Evolutionary conservation across 306 rosid species (phyloP), one percentile per base, ranked within the genome.

Genomic region (Castanea crenata): DNA sequence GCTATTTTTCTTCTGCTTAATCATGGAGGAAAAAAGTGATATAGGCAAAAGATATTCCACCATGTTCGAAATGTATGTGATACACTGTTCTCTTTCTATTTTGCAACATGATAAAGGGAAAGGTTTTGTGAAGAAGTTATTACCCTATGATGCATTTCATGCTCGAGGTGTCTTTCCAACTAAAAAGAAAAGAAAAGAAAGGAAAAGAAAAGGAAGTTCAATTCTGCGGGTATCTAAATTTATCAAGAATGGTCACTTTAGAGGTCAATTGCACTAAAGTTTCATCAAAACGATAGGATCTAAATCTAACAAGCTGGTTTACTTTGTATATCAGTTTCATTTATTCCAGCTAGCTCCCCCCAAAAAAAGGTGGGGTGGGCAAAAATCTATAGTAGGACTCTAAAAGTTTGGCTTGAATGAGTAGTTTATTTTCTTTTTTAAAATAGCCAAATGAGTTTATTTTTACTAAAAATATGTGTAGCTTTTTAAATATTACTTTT

Each of bases 231-330:
- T 32, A 59, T 58, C 58, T 21, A 71, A 20, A 57, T 69, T 19
- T 81, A 57, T 70, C 63, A 75, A 64, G 81, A 73, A 74, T 79
- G 77, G 76, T 74, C 74, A 59, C 83, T 88, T 84, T 82, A 78
- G 74, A 78, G 75, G 86, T 77, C 88, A 83, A 76, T 38, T 51
- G 35, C 25, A 64, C 27, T 62, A 73, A 86, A 74, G 58, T 59
- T 73, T 75, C 83, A 70, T 71, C 71, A 78, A 81, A 62, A 68
- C 78, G 73, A 16, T 64, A 77, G 80, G 69, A 75, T 76, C 84
- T 71, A 87, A 77, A 83, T 85, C 78, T 62, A 69, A 41, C 27
- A 75, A 57, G 76, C 68, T 74, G 75, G 25, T 56, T 55, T 75
- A 8, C 84, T 82, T 84, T 41, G 32, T 5, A 59, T 57, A 38